Evolutionary conservation across 1,284 basidiomycete species (phyloP).

Genomic region (Ustanciosporium gigantosporum): DNA sequence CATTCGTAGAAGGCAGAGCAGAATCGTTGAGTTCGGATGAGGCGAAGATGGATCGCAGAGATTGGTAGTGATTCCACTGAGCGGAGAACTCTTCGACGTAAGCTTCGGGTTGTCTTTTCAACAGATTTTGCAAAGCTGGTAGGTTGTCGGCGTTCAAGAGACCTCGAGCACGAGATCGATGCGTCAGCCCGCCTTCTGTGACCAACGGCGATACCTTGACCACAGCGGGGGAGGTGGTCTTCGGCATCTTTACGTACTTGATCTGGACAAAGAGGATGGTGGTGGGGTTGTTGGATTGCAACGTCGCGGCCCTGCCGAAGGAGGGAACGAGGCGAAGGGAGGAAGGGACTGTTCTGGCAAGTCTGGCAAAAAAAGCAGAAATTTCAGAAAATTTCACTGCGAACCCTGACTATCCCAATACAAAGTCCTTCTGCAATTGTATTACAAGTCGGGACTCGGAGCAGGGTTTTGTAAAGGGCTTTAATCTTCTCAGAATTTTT

Average conservation of each 20-base stretch:
- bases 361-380: neutral
- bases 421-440: too few relatives aligned
- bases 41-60: slow-evolving; percentile 79
- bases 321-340: too few relatives aligned
- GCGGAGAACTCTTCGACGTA: slow-evolving; percentile 98
- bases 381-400: slow-evolving; percentile 1
- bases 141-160: slow-evolving; percentile 64
- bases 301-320: too few relatives aligned
- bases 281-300: too few relatives aligned
- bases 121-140: slow-evolving; percentile 84
- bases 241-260: slow-evolving; percentile 17
- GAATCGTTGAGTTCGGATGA: slow-evolving; percentile 42
- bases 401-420: too few relatives aligned
- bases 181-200: slow-evolving; percentile 49
- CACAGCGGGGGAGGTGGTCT: slow-evolving; percentile 26
- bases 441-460: too few relatives aligned
- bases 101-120: slow-evolving; percentile 83
- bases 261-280: too few relatives aligned
- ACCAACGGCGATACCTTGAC: slow-evolving; percentile 40
- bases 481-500: too few relatives aligned
- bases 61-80: slow-evolving; percentile 96
- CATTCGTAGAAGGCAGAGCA: neutral
- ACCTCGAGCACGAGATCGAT: slow-evolving; percentile 56
- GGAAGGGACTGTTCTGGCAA: neutral
- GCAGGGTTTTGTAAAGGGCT: too few relatives aligned